Conservation (phyloP, 306 rosid species). For the Glycine tomentella region DNA sequence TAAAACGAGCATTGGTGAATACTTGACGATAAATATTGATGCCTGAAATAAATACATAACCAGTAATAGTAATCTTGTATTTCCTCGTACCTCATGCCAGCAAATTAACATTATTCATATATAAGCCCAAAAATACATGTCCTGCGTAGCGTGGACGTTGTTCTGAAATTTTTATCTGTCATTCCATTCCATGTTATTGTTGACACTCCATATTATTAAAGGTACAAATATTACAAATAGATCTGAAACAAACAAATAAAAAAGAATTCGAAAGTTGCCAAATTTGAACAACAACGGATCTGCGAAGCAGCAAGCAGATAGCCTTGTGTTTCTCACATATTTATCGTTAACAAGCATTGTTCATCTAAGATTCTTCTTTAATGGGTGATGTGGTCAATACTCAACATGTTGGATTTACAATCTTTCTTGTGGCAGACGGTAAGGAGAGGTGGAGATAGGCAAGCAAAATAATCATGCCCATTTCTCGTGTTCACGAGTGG, state of each 20-base stretch:
- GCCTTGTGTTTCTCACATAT: background rate
- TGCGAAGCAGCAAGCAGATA: background rate
- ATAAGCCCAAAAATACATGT: too few relatives aligned
- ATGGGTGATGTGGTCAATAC: conserved; percentile 4
- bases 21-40: background rate
- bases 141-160: conserved; percentile 42
- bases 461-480: background rate
- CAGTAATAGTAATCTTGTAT: too few relatives aligned
- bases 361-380: conserved; percentile 27
- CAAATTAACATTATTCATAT: too few relatives aligned
- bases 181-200: too few relatives aligned
- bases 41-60: too few relatives aligned
- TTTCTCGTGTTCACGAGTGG: conserved; percentile 36
- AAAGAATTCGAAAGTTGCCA: too few relatives aligned
- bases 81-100: too few relatives aligned
- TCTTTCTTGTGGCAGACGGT: background rate
- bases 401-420: background rate
- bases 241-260: background rate
- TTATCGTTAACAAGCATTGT: background rate
- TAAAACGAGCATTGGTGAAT: background rate
- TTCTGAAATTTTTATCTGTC: background rate
- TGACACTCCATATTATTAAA: too few relatives aligned
- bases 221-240: too few relatives aligned
- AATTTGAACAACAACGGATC: too few relatives aligned
- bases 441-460: background rate